phyloP scores from a whole-genome alignment of 768 basidiomycete species.

The Tulasnella sp. region DNA sequence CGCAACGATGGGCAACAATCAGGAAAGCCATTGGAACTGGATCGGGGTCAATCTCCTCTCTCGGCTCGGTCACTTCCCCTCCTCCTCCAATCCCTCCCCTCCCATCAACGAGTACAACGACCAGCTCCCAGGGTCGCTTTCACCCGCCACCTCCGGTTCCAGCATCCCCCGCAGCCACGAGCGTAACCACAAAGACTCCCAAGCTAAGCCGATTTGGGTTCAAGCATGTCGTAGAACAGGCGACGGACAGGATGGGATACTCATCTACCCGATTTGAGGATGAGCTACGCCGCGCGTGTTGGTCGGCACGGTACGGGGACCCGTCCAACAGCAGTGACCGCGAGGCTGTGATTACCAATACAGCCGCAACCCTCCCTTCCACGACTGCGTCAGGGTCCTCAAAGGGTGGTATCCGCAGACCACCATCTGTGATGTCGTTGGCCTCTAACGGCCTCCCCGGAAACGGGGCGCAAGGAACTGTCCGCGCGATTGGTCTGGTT shows the following conservation, averaged over 20 bases:
- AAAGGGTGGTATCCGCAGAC: constrained; percentile 32
- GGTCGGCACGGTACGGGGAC: constrained; percentile 38
- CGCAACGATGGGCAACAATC: constrained; percentile 2
- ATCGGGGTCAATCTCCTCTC: neutral
- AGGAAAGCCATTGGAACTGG: constrained; percentile 2
- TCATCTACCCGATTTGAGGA: constrained; percentile 42
- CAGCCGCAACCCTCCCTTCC: constrained; percentile 4
- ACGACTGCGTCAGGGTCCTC: neutral
- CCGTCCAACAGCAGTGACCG: constrained; percentile 18
- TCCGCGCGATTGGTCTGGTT: constrained; percentile 37
- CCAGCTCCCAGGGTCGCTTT: neutral
- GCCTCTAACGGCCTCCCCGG: constrained; percentile 23
- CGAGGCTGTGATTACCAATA: neutral
- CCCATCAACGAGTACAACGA: neutral
- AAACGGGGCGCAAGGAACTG: constrained; percentile 26
- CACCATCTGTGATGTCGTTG: constrained; percentile 35
- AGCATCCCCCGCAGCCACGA: neutral
- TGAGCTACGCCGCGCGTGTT: constrained; percentile 48
- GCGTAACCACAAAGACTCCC: constrained; percentile 2
- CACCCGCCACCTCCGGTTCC: neutral
- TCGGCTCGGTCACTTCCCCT: neutral
- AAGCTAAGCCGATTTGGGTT: constrained; percentile 39
- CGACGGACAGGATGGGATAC: constrained; percentile 37
- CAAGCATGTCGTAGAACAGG: constrained; percentile 56
- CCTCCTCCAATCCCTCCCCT: neutral